Conservation (phyloP, 163 green algal species). For the Prototheca stagnorum region DNA sequence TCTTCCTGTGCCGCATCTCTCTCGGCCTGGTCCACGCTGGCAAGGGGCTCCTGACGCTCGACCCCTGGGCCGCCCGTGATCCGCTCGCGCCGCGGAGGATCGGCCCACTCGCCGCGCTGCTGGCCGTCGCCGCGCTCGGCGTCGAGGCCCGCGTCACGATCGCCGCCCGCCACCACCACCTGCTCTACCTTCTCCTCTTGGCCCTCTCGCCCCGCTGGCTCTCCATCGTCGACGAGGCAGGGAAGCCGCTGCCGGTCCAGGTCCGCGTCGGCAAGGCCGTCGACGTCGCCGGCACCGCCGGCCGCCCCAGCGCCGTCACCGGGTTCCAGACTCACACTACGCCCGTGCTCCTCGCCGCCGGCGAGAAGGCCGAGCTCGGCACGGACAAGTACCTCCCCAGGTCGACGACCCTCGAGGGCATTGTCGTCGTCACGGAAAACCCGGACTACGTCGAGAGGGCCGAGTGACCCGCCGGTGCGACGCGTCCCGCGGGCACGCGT, state of each 20-base stretch:
- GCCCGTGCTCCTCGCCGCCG: slow-evolving; percentile 79
- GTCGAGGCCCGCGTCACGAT: slow-evolving; percentile 69
- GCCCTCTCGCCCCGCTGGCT: slow-evolving; percentile 93
- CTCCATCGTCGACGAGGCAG: slow-evolving; percentile 73
- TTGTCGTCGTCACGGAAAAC: slow-evolving; percentile 88
- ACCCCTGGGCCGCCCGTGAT: slow-evolving; percentile 67
- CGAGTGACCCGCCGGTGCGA: too few species aligned
- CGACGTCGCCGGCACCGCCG: slow-evolving; percentile 88
- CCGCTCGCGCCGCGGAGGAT: slow-evolving; percentile 54
- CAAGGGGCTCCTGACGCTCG: slow-evolving; percentile 88
- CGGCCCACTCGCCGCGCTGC: slow-evolving; percentile 60
- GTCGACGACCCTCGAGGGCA: slow-evolving; percentile 67
- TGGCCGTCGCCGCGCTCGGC: slow-evolving; percentile 52
- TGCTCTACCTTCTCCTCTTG: slow-evolving; percentile 75
- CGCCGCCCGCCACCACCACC: slow-evolving; percentile 73
- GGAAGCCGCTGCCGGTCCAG: slow-evolving; percentile 62
- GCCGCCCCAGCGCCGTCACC: slow-evolving; percentile 92
- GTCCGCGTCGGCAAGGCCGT: slow-evolving; percentile 86
- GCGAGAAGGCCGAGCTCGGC: slow-evolving; percentile 89
- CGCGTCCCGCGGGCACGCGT: too few species aligned
- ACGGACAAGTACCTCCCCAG: slow-evolving; percentile 87
- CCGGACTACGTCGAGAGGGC: slow-evolving; percentile 77
- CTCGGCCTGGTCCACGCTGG: slow-evolving; percentile 92
- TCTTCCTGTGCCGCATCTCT: slow-evolving; percentile 73
- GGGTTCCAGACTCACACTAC: slow-evolving; percentile 96